Conservation (phyloP, 768 basidiomycete genomes). For the Nidula microcarpa region DNA sequence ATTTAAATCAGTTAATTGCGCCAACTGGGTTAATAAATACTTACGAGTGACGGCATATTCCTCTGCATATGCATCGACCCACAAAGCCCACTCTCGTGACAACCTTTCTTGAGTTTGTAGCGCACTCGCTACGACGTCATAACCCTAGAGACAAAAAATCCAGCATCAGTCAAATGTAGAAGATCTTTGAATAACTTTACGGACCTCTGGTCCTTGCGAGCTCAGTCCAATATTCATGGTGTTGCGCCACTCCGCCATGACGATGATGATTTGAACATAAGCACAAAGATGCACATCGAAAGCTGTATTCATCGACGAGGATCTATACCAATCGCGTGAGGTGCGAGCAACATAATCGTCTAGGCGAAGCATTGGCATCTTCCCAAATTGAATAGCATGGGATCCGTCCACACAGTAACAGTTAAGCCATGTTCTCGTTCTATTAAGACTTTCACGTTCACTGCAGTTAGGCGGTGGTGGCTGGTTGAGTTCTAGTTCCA, state of each 20-base stretch:
- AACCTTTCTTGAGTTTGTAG: constrained; percentile 35
- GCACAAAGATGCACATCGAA: constrained; percentile 47
- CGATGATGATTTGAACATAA: constrained; percentile 47
- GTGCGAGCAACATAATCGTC: constrained; percentile 59
- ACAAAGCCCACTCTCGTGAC: constrained; percentile 29
- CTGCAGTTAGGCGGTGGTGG: constrained; percentile 44
- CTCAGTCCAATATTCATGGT: constrained; percentile 5
- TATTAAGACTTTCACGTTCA: constrained; percentile 65
- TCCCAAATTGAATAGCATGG: constrained; percentile 73
- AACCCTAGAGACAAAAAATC: too few relatives aligned
- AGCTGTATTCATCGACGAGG: constrained; percentile 33
- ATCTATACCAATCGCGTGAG: constrained; percentile 45
- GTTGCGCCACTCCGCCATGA: constrained; percentile 44
- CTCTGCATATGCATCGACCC: constrained; percentile 37
- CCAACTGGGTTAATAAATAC: constrained; percentile 7
- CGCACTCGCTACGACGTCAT: constrained; percentile 27
- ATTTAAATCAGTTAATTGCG: background rate
- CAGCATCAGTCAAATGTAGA: constrained; percentile 14
- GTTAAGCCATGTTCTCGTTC: constrained; percentile 72
- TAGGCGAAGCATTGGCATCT: constrained; percentile 60
- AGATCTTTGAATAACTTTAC: background rate
- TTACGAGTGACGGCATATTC: constrained; percentile 31
- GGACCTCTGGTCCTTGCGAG: background rate
- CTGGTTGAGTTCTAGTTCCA: constrained; percentile 67
- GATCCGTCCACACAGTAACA: constrained; percentile 76